Evolutionary conservation across 192 early-diverging fungal species (phyloP).

Genomic region (Backusella luteola): DNA sequence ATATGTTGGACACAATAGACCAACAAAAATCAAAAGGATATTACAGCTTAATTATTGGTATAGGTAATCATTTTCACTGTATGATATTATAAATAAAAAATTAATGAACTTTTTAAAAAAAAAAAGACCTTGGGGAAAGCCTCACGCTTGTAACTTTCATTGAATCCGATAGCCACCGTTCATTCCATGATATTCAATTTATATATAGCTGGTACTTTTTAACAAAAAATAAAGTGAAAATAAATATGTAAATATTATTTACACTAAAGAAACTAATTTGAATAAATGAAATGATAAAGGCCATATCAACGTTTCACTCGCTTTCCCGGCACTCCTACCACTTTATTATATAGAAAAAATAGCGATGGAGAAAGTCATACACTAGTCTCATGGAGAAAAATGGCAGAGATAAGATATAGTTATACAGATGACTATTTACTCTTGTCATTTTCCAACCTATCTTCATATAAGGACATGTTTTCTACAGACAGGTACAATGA

Average conservation of each 20-base stretch:
- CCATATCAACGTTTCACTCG: not conserved
- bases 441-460: constrained; percentile 37
- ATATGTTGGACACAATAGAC: not conserved
- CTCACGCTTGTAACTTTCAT: constrained; percentile 38
- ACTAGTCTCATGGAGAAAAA: constrained; percentile 26
- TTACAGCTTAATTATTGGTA: constrained; percentile 28
- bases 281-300: constrained; percentile 23
- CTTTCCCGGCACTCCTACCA: constrained; percentile 36
- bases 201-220: not conserved
- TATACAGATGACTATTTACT: constrained; percentile 21
- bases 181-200: not conserved
- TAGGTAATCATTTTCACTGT: constrained; percentile 16
- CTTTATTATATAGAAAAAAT: constrained; percentile 33
- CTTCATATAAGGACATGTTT: constrained; percentile 29
- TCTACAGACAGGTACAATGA: constrained; percentile 36
- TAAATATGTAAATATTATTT: not conserved
- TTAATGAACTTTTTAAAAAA: not conserved
- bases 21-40: not conserved
- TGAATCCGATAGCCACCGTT: not conserved
- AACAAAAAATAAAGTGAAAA: constrained; percentile 9
- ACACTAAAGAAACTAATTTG: no score
- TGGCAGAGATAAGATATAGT: not conserved
- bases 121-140: constrained; percentile 36
- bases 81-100: not conserved
- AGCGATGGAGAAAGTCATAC: constrained; percentile 25